Evolutionary conservation across 768 basidiomycete species (phyloP).

Genomic region (Phylloporus arenicola): DNA sequence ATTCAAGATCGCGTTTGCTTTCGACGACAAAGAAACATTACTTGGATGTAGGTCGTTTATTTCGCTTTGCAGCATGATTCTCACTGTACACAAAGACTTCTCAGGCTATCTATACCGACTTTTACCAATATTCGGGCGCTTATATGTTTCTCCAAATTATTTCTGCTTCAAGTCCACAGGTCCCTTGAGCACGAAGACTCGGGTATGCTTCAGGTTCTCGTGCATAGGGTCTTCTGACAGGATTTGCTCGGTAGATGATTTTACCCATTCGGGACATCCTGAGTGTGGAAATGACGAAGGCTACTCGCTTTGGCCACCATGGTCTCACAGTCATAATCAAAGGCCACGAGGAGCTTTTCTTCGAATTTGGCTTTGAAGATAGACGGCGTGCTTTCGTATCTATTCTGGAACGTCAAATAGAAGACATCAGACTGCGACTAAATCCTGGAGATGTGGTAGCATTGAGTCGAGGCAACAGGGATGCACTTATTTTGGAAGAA

Average conservation of each 20-base stretch:
- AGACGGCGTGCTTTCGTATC: conserved; percentile 73
- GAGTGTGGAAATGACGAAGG: conserved; percentile 76
- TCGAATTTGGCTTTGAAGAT: conserved; percentile 83
- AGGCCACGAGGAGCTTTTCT: conserved; percentile 96
- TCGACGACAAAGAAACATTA: conserved; percentile 80
- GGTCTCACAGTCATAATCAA: conserved; percentile 88
- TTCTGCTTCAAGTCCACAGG: conserved; percentile 94
- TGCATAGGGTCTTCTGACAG: conserved; percentile 2
- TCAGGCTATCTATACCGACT: conserved; percentile 86
- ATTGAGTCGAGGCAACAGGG: conserved; percentile 52
- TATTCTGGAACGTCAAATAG: conserved; percentile 77
- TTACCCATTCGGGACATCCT: conserved; percentile 87
- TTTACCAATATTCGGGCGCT: conserved; percentile 81
- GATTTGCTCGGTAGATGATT: conserved; percentile 65
- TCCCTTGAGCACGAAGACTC: conserved; percentile 71
- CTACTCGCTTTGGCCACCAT: conserved; percentile 84
- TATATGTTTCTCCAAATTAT: conserved; percentile 88
- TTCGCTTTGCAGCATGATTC: neutral
- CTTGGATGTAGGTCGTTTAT: conserved; percentile 69
- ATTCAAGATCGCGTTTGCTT: conserved; percentile 77
- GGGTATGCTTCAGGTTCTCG: conserved; percentile 47
- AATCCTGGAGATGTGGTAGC: conserved; percentile 38
- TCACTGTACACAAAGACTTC: conserved; percentile 57
- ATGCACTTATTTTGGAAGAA: conserved; percentile 81
- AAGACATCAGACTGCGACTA: conserved; percentile 53